Percentiles rank a stretch among this genome's conserved stretches.
These are phyloP conservation scores for Artemisia annua DNA, from an alignment of 129 eudicot genomes.

Conservation along the genomic window DNA sequence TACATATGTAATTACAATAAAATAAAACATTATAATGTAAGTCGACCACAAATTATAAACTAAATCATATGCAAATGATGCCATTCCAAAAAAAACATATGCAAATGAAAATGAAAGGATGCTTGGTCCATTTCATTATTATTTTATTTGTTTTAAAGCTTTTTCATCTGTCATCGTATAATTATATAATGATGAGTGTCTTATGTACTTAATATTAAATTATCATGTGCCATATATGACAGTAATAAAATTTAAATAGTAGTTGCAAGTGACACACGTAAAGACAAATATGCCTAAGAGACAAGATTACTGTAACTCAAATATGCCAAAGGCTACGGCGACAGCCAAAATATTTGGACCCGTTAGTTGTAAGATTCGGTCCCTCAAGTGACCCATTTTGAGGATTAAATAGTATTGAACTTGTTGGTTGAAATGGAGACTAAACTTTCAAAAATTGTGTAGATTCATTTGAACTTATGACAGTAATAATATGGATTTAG, in stretches of 20 bases:
- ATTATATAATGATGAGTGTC: background rate
- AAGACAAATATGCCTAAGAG: background rate
- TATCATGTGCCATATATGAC: slow-evolving; percentile 18
- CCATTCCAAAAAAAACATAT: background rate
- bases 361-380: background rate
- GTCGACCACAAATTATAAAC: too few relatives aligned
- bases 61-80: background rate
- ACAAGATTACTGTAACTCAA: slow-evolving; percentile 1
- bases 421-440: too few relatives aligned
- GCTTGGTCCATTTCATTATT: background rate
- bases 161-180: background rate
- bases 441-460: too few relatives aligned
- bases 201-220: slow-evolving; percentile 12
- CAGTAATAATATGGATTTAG: too few relatives aligned
- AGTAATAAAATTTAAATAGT: background rate
- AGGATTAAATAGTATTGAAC: too few relatives aligned
- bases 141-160: background rate
- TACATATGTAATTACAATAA: too few relatives aligned
- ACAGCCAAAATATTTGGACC: background rate
- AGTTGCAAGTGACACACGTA: too few relatives aligned
- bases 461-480: too few relatives aligned
- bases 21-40: too few relatives aligned
- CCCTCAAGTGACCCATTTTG: too few relatives aligned
- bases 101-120: background rate
- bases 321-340: background rate